These are phyloP conservation scores for Hypoxylon sp. DNA, from an alignment of 2,329 filamentous ascomycete genomes.

Conservation along the genomic window DNA sequence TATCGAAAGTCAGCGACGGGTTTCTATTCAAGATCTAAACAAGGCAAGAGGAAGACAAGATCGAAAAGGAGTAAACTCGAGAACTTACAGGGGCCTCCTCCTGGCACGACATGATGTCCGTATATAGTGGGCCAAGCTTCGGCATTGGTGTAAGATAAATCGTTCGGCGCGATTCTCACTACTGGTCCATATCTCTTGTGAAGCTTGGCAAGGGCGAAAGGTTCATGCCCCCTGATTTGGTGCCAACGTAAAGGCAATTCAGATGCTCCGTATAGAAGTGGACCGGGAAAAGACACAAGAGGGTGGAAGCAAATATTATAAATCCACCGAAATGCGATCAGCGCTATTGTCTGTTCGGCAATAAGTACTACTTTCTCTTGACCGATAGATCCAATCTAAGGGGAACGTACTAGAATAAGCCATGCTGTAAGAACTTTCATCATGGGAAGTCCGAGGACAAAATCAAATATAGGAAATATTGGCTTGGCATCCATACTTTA, in stretches of 20 bases:
- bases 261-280: slow-evolving; percentile 15
- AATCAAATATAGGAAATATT: too few species aligned
- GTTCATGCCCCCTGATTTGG: slow-evolving; percentile 10
- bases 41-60: neutral
- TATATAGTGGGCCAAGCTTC: slow-evolving; percentile 25
- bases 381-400: neutral
- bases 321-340: neutral
- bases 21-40: neutral
- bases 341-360: neutral
- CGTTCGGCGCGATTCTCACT: slow-evolving; percentile 21
- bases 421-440: neutral
- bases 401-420: slow-evolving; percentile 4
- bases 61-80: neutral
- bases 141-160: slow-evolving; percentile 16
- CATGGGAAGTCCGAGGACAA: neutral
- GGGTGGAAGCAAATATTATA: slow-evolving; percentile 27
- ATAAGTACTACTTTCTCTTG: neutral
- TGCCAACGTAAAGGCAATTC: slow-evolving; percentile 17
- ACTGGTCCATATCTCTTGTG: slow-evolving; percentile 14
- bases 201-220: slow-evolving; percentile 9
- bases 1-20: neutral
- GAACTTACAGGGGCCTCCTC: slow-evolving; percentile 8
- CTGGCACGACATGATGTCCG: neutral
- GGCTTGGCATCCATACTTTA: neutral
- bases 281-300: slow-evolving; percentile 22